Evolutionary conservation across 192 early-diverging fungal species (phyloP).

Genomic region (Coemansia sp.): DNA sequence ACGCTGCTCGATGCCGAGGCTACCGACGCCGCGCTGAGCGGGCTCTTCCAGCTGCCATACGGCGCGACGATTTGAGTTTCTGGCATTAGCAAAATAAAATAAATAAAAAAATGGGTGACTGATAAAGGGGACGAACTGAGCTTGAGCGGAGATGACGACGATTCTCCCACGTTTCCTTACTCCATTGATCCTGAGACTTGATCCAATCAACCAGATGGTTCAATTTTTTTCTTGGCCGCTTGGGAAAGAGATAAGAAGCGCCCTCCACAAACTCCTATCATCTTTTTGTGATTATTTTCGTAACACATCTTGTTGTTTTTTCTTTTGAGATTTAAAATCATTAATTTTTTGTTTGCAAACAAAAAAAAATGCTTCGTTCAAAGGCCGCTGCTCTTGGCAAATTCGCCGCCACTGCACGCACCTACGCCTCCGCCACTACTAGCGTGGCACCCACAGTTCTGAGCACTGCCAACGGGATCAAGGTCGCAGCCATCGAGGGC

Average conservation of each 20-base stretch:
- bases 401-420: conserved; percentile 20
- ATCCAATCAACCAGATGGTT: conserved; percentile 5
- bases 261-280: too few relatives aligned
- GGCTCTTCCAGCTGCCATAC: conserved; percentile 54
- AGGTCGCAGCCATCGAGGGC: conserved; percentile 29
- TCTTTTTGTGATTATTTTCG: not conserved
- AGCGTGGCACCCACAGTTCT: conserved; percentile 10
- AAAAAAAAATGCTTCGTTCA: conserved; percentile 21
- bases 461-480: conserved; percentile 49
- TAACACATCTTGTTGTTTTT: too few relatives aligned
- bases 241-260: too few relatives aligned
- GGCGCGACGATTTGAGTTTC: conserved; percentile 10
- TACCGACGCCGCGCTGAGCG: conserved; percentile 25
- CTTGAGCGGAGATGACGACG: too few relatives aligned
- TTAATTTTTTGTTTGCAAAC: not conserved
- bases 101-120: too few relatives aligned
- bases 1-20: conserved; percentile 27
- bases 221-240: conserved; percentile 1
- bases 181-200: not conserved
- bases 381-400: conserved; percentile 17
- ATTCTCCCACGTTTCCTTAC: too few relatives aligned
- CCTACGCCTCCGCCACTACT: conserved; percentile 41
- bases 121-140: too few relatives aligned
- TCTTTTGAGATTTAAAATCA: not conserved
- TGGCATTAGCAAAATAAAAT: not conserved